Conservation (phyloP, 2,329 filamentous ascomycete genomes). For the Arthrinium phaeospermum region DNA sequence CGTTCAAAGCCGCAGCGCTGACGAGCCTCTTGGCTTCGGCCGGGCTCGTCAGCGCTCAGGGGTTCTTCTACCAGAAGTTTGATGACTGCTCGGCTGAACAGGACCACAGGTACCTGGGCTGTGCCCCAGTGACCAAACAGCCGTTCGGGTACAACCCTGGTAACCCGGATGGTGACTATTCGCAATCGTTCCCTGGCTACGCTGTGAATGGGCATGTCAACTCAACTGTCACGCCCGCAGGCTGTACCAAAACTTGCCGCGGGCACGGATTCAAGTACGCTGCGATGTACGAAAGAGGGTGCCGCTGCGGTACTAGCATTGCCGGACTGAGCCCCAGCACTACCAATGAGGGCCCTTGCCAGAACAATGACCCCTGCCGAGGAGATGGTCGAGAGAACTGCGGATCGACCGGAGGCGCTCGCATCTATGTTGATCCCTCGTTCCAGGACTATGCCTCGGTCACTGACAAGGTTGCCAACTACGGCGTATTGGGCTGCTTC, state of each 20-base stretch:
- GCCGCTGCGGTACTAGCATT: constrained; percentile 33
- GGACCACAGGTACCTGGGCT: constrained; percentile 20
- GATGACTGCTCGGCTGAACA: constrained; percentile 21
- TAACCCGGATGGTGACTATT: background rate
- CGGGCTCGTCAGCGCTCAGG: constrained; percentile 27
- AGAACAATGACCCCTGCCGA: constrained; percentile 25
- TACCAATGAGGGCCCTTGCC: background rate
- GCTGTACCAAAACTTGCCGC: constrained; percentile 34
- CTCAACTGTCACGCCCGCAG: constrained; percentile 33
- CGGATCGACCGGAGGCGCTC: constrained; percentile 31
- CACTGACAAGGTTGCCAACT: background rate
- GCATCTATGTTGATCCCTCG: constrained; percentile 36
- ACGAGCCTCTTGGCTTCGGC: constrained; percentile 28
- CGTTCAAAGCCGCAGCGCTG: constrained; percentile 29
- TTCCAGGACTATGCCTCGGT: constrained; percentile 28
- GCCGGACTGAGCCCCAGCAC: background rate
- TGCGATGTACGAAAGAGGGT: constrained; percentile 29
- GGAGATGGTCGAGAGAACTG: constrained; percentile 36
- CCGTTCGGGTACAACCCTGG: background rate
- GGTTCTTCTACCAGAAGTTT: constrained; percentile 26
- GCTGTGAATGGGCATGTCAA: background rate
- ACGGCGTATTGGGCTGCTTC: background rate
- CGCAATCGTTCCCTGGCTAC: background rate
- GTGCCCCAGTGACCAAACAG: background rate
- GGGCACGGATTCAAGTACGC: constrained; percentile 36